These are phyloP conservation scores for Venturia oleaginea DNA, from an alignment of 2,329 filamentous ascomycete species.

Conservation along the genomic window DNA sequence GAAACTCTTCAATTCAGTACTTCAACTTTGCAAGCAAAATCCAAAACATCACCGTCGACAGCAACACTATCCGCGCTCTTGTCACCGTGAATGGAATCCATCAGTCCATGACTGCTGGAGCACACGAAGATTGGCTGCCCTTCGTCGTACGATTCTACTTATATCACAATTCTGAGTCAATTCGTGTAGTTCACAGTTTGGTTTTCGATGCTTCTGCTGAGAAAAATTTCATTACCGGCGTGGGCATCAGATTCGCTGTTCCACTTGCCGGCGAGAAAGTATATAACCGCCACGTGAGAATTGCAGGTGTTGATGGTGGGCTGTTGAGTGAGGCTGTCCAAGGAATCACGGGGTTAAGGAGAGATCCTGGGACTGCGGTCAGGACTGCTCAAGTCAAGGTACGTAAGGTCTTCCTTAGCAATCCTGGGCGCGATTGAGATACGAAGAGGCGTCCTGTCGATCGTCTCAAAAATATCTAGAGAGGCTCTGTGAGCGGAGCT, in stretches of 20 bases:
- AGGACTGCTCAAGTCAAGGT: constrained; percentile 38
- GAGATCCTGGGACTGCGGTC: constrained; percentile 44
- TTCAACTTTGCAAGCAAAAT: constrained; percentile 43
- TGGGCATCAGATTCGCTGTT: constrained; percentile 48
- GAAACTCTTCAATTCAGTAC: constrained; percentile 30
- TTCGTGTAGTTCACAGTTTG: constrained; percentile 48
- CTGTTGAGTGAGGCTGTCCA: constrained; percentile 50
- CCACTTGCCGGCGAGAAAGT: constrained; percentile 44
- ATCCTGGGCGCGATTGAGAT: background rate
- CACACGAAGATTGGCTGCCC: constrained; percentile 42
- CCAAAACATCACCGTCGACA: constrained; percentile 40
- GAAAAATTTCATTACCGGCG: constrained; percentile 44
- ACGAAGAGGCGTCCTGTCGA: background rate
- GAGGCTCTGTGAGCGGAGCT: background rate
- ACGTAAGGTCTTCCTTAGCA: background rate
- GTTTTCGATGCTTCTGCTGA: constrained; percentile 44
- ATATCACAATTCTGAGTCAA: constrained; percentile 47
- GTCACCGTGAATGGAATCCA: constrained; percentile 39
- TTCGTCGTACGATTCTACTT: constrained; percentile 51
- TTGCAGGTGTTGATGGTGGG: constrained; percentile 47
- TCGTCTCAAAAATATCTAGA: no score
- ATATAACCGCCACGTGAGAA: constrained; percentile 50
- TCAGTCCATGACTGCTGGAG: constrained; percentile 20
- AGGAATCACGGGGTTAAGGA: constrained; percentile 49
- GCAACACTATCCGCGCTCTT: constrained; percentile 35